Percentiles rank a stretch among this genome's conserved stretches.
Conservation (phyloP, 2,329 filamentous ascomycete species). For the Cadophora sp. region DNA sequence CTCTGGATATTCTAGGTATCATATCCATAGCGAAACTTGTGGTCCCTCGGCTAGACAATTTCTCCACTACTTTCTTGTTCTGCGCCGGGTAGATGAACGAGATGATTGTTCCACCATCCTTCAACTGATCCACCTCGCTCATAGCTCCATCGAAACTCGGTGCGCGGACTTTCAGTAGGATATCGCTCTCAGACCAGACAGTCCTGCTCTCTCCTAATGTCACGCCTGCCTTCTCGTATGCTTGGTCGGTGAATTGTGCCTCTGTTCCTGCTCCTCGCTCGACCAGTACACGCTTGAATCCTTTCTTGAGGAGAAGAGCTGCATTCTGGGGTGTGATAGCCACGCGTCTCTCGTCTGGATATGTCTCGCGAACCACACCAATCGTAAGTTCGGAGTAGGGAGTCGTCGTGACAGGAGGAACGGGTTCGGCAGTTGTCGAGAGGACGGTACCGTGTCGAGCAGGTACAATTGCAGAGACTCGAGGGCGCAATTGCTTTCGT, state of each 20-base stretch:
- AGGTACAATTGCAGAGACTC: constrained; percentile 30
- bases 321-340: constrained; percentile 87
- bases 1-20: constrained; percentile 87
- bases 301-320: constrained; percentile 82
- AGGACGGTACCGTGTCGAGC: constrained; percentile 31
- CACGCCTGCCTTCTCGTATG: constrained; percentile 79
- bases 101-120: constrained; percentile 75
- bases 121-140: constrained; percentile 72
- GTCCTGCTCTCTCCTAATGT: constrained; percentile 72
- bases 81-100: constrained; percentile 85
- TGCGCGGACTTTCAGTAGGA: constrained; percentile 83
- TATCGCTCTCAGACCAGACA: constrained; percentile 79
- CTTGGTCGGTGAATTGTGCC: constrained; percentile 79
- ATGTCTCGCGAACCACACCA: constrained; percentile 82
- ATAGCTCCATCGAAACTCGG: constrained; percentile 65
- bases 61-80: constrained; percentile 77
- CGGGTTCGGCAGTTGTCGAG: constrained; percentile 25
- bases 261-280: constrained; percentile 80
- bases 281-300: constrained; percentile 77
- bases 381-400: constrained; percentile 78
- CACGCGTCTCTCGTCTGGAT: constrained; percentile 79
- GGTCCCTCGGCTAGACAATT: constrained; percentile 71
- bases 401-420: constrained; percentile 34
- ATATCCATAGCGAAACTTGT: constrained; percentile 92
- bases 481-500: constrained; percentile 32